Evolutionary conservation across 441 rosid genomes (phyloP).

Genomic region (Gossypium laxum): DNA sequence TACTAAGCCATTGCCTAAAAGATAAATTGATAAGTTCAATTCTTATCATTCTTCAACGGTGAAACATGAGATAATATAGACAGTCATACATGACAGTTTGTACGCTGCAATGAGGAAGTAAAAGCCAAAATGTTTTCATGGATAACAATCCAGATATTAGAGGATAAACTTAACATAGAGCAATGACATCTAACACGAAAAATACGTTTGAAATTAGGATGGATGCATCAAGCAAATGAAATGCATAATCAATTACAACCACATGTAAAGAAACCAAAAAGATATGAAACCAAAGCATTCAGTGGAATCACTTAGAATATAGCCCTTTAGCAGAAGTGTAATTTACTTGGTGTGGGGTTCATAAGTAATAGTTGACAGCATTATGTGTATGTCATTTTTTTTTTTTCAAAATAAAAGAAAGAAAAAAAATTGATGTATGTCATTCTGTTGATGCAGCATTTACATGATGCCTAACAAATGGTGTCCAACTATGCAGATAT

Average conservation of each 20-base stretch:
- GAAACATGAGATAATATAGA: too few species aligned
- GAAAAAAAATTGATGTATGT: background rate
- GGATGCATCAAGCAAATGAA: background rate
- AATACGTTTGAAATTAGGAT: background rate
- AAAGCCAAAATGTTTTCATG: background rate
- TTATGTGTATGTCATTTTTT: background rate
- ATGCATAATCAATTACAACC: background rate
- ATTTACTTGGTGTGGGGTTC: background rate
- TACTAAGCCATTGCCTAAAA: slow-evolving; percentile 34
- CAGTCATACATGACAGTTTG: background rate
- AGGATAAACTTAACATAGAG: background rate
- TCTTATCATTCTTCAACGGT: background rate
- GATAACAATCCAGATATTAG: background rate
- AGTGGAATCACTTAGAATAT: background rate
- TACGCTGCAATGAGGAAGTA: background rate
- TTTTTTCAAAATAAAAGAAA: too few species aligned
- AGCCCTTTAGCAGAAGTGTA: background rate
- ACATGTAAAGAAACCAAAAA: background rate
- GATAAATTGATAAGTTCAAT: slow-evolving; percentile 31
- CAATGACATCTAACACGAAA: background rate
- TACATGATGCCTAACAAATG: background rate
- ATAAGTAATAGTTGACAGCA: background rate
- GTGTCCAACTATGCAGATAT: background rate
- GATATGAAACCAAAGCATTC: background rate
- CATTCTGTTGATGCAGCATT: background rate